phyloP scores from a whole-genome alignment of 1,284 basidiomycete species.

The Ustilago hordei region DNA sequence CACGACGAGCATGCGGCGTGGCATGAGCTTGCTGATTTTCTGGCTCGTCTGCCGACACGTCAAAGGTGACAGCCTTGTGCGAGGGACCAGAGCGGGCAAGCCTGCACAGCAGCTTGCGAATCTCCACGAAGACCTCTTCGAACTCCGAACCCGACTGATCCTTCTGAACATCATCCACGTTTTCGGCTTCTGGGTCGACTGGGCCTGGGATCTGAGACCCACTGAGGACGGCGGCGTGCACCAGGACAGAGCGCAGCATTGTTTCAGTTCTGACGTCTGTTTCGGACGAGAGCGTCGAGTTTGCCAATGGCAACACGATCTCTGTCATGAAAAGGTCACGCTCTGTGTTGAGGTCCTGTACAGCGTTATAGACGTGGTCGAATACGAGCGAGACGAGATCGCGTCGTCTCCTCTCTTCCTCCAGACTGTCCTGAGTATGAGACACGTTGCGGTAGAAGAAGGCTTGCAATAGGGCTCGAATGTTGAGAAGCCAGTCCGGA shows the following conservation, averaged over 20 bases:
- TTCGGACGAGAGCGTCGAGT: conserved; percentile 54
- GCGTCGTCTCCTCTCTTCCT: conserved; percentile 38
- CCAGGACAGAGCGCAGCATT: conserved; percentile 54
- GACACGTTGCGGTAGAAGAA: conserved; percentile 61
- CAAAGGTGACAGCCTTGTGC: conserved; percentile 27
- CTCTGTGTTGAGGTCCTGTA: conserved; percentile 61
- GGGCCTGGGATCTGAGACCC: conserved; percentile 48
- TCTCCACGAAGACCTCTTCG: conserved; percentile 54
- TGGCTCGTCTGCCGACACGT: conserved; percentile 6
- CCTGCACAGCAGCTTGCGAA: conserved; percentile 48
- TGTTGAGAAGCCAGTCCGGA: conserved; percentile 63
- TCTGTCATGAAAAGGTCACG: conserved; percentile 58
- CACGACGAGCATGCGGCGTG: conserved; percentile 10
- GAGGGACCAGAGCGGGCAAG: conserved; percentile 29
- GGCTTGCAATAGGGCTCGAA: conserved; percentile 58
- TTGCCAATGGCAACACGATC: conserved; percentile 60
- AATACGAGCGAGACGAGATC: conserved; percentile 60
- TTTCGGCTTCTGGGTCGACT: conserved; percentile 39
- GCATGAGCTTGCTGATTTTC: conserved; percentile 17
- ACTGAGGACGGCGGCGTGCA: conserved; percentile 62
- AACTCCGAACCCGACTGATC: conserved; percentile 22
- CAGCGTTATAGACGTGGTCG: conserved; percentile 62
- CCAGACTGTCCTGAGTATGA: conserved; percentile 9
- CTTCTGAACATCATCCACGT: conserved; percentile 14
- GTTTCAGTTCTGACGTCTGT: conserved; percentile 47